Evolutionary conservation across 2,329 filamentous ascomycete genomes (phyloP).

Genomic region (Nakataea oryzae): DNA sequence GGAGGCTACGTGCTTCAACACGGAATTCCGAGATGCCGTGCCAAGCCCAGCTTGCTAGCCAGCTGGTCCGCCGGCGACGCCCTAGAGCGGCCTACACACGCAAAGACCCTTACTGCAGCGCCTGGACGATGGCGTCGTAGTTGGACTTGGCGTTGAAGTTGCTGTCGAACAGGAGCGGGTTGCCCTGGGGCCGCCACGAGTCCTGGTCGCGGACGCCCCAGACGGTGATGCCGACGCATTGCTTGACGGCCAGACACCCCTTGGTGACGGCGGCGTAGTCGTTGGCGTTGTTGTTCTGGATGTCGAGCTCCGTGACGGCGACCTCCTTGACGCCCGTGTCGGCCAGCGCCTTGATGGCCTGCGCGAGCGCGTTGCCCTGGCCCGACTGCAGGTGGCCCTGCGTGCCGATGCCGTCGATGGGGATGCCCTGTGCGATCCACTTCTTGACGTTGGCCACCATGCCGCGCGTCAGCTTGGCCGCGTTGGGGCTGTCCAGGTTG

Average conservation of each 20-base stretch:
- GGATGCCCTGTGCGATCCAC: conserved; percentile 50
- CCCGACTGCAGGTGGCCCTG: conserved; percentile 43
- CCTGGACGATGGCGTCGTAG: conserved; percentile 33
- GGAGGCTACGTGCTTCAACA: no score
- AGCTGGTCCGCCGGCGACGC: no score
- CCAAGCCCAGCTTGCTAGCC: no score
- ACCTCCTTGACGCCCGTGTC: conserved; percentile 40
- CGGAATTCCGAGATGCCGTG: neutral
- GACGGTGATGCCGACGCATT: conserved; percentile 48
- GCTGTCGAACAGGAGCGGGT: conserved; percentile 42
- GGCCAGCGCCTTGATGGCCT: conserved; percentile 42
- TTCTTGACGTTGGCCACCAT: conserved; percentile 51
- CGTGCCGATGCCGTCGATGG: conserved; percentile 55
- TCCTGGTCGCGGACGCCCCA: conserved; percentile 20
- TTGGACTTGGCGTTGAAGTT: conserved; percentile 40
- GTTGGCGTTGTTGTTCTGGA: conserved; percentile 39
- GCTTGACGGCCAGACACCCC: conserved; percentile 44
- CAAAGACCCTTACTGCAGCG: conserved; percentile 11
- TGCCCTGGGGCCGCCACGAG: conserved; percentile 38
- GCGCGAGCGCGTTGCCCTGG: conserved; percentile 30
- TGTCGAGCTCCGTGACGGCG: conserved; percentile 60
- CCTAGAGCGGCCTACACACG: no score
- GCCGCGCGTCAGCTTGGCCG: conserved; percentile 42
- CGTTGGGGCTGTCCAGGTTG: conserved; percentile 51
- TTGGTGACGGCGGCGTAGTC: conserved; percentile 50